These are phyloP conservation scores for Chrysanthemum seticuspe DNA, from an alignment of 129 eudicot genomes.

Conservation along the genomic window DNA sequence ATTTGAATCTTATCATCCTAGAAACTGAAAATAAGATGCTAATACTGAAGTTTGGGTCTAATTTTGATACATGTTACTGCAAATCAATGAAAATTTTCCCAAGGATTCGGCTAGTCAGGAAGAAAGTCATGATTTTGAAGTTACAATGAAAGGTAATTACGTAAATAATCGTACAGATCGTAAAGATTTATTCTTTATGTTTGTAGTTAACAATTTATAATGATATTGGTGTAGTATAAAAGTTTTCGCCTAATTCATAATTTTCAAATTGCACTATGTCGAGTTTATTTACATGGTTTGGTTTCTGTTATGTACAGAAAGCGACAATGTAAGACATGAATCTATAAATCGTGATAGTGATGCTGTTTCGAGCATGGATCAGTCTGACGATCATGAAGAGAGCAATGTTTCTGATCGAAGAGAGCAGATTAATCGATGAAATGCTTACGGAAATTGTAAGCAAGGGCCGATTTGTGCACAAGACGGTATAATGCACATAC, in stretches of 20 bases:
- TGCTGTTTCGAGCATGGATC: constrained; percentile 10
- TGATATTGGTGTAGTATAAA: too few relatives aligned
- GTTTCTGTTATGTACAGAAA: constrained; percentile 32
- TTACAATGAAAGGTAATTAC: constrained; percentile 30
- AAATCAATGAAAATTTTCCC: constrained; percentile 39
- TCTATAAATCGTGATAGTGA: constrained; percentile 4
- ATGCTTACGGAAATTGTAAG: constrained; percentile 43
- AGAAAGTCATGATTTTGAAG: constrained; percentile 29
- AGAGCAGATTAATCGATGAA: constrained; percentile 52
- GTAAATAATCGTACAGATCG: neutral
- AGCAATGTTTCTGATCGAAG: constrained; percentile 31
- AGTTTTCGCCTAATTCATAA: neutral
- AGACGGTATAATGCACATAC: neutral
- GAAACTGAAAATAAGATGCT: neutral
- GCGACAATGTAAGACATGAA: constrained; percentile 18
- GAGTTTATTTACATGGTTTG: neutral
- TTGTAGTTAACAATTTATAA: neutral
- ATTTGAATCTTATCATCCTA: neutral
- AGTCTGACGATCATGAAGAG: constrained; percentile 23
- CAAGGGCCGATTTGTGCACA: constrained; percentile 7
- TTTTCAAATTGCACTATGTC: neutral
- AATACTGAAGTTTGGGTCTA: constrained; percentile 7
- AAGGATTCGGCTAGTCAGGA: constrained; percentile 27
- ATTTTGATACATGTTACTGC: constrained; percentile 26
- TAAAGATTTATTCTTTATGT: neutral